Percentiles rank a stretch among this genome's conserved stretches.
Conservation (phyloP, 2,329 filamentous ascomycete genomes). For the Penicillium sp. region DNA sequence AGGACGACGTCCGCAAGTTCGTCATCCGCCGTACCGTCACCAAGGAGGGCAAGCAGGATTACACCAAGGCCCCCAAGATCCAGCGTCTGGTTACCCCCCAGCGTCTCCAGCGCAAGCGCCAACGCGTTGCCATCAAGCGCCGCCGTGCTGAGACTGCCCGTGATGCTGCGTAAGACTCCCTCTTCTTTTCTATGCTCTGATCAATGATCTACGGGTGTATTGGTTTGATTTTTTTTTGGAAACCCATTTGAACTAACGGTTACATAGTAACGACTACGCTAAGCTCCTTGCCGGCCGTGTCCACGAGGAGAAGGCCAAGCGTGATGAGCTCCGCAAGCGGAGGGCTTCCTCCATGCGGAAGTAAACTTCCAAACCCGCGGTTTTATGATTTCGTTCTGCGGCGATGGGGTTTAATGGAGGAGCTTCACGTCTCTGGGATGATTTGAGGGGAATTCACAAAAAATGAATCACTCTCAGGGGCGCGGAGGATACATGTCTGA, state of each 20-base stretch:
- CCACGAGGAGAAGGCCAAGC: conserved; percentile 89
- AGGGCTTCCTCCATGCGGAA: conserved; percentile 93
- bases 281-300: conserved; percentile 96
- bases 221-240: conserved; percentile 35
- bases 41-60: conserved; percentile 93
- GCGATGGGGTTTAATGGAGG: conserved; percentile 36
- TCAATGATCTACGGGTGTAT: background rate
- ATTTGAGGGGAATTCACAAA: conserved; percentile 24
- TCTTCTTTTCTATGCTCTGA: background rate
- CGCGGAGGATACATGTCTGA: conserved; percentile 28
- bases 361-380: conserved; percentile 52
- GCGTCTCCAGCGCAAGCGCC: conserved; percentile 99
- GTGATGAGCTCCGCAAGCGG: conserved; percentile 93
- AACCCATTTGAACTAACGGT: conserved; percentile 24
- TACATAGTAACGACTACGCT: conserved; percentile 84
- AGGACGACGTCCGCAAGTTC: conserved; percentile 99
- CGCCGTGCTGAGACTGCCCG: conserved; percentile 95
- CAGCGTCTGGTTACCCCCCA: conserved; percentile 99
- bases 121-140: conserved; percentile 96
- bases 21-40: conserved; percentile 98
- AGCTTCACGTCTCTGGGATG: conserved; percentile 38
- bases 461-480: conserved; percentile 24
- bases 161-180: conserved; percentile 87
- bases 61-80: conserved; percentile 99
- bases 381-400: conserved; percentile 34